A percentile compares a stretch with the other conserved stretches of the same genome.
phyloP scores from a whole-genome alignment of 768 basidiomycete genomes.

The Lactarius akahatsu region DNA sequence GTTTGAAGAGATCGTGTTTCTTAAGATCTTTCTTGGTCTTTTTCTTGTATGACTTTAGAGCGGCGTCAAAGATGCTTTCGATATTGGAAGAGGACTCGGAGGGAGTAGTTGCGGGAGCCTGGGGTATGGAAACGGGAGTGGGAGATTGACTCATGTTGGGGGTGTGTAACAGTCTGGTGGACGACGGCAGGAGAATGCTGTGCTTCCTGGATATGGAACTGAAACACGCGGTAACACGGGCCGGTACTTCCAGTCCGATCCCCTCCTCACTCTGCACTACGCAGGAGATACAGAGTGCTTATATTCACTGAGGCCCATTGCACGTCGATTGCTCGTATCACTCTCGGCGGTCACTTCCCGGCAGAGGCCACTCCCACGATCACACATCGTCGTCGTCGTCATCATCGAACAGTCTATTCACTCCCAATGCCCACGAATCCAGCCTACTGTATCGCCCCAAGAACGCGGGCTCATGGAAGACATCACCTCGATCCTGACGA shows the following conservation, averaged over 20 bases:
- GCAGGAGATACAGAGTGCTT: no score
- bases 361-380: background rate
- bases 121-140: background rate
- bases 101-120: background rate
- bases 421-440: background rate
- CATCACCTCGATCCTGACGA: conserved; percentile 20
- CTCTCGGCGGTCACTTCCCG: no score
- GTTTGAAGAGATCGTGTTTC: background rate
- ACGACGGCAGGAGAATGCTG: no score
- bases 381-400: background rate
- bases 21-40: background rate
- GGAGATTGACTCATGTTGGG: background rate
- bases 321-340: no score
- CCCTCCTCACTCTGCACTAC: no score
- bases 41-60: background rate
- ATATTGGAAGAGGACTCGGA: background rate
- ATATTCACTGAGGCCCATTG: no score
- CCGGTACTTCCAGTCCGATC: no score
- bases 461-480: conserved; percentile 27
- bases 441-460: conserved; percentile 19
- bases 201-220: no score
- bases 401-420: no score
- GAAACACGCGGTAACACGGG: no score
- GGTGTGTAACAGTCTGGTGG: no score
- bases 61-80: background rate